These are phyloP conservation scores for Lippia alba DNA, from an alignment of 305 asterid species.

Conservation along the genomic window DNA sequence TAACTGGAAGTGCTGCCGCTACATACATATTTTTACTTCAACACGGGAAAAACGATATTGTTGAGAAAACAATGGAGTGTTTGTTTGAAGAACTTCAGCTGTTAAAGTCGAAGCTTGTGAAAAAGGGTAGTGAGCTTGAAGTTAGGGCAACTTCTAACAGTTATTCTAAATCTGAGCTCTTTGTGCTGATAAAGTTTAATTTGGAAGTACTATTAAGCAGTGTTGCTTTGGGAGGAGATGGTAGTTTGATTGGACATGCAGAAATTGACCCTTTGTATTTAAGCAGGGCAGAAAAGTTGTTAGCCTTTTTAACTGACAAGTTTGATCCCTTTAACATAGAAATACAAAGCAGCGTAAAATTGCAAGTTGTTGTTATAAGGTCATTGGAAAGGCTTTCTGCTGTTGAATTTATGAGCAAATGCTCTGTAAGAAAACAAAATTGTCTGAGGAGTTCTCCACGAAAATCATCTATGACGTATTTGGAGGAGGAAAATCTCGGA, in stretches of 20 bases:
- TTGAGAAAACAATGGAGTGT: constrained; percentile 65
- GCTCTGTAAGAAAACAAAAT: constrained; percentile 55
- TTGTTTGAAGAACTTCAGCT: constrained; percentile 80
- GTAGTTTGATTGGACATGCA: constrained; percentile 52
- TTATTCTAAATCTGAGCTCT: constrained; percentile 67
- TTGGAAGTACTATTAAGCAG: constrained; percentile 76
- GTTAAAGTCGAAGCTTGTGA: constrained; percentile 56
- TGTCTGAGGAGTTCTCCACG: constrained; percentile 47
- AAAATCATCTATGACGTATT: constrained; percentile 41
- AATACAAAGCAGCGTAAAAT: constrained; percentile 55
- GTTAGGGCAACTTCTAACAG: constrained; percentile 43
- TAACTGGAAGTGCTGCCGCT: constrained; percentile 93
- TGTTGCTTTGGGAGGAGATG: constrained; percentile 56
- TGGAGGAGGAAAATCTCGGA: constrained; percentile 53
- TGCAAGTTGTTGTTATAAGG: constrained; percentile 77
- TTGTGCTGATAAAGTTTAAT: constrained; percentile 76
- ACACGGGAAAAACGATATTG: constrained; percentile 77
- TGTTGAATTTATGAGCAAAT: constrained; percentile 70
- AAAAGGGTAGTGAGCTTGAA: constrained; percentile 47
- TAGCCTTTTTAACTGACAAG: constrained; percentile 50
- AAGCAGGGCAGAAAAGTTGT: constrained; percentile 70
- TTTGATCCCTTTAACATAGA: constrained; percentile 73
- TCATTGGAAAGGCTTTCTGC: constrained; percentile 73
- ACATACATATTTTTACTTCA: constrained; percentile 91
- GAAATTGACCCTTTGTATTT: constrained; percentile 54